A percentile compares a stretch with the other conserved stretches of the same genome.
These are phyloP conservation scores for Ophiosphaerella narmari DNA, from an alignment of 2,329 filamentous ascomycete species.

Conservation along the genomic window DNA sequence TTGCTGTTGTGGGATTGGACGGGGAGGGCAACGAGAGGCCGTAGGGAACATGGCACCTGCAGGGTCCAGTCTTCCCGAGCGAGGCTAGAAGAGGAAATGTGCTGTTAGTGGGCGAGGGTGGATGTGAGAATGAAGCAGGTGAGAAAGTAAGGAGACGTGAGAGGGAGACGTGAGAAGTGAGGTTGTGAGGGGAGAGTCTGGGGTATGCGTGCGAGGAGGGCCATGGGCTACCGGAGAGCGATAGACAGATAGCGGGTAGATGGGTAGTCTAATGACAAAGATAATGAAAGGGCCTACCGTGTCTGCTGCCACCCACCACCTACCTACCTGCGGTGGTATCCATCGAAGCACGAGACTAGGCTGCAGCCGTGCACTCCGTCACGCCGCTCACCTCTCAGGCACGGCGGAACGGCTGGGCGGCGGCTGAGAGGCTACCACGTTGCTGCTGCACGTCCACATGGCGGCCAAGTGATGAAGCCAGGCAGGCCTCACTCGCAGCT, in stretches of 20 bases:
- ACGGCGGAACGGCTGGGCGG: constrained; percentile 16
- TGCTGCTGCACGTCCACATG: constrained; percentile 1
- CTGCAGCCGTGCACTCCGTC: too few species aligned
- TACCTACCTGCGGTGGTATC: too few species aligned
- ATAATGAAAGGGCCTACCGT: constrained; percentile 7
- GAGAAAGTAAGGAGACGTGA: constrained; percentile 1
- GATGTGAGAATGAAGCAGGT: neutral
- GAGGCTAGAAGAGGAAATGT: constrained; percentile 14
- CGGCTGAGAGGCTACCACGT: constrained; percentile 11
- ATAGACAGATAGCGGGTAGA: constrained; percentile 2
- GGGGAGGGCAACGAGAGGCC: constrained; percentile 22
- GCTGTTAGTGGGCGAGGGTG: too few species aligned
- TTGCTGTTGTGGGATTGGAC: constrained; percentile 42
- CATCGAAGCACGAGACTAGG: too few species aligned
- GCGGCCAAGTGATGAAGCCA: neutral
- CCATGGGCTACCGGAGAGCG: neutral
- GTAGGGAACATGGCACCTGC: constrained; percentile 33
- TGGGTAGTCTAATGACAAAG: neutral
- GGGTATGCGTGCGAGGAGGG: neutral
- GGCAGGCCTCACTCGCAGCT: neutral
- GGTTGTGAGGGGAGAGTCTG: too few species aligned
- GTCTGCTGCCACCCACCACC: too few species aligned
- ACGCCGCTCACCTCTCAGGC: neutral
- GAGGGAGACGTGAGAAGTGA: neutral
- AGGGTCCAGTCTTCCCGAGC: constrained; percentile 31